phyloP scores from a whole-genome alignment of 2,329 filamentous ascomycete genomes.

The Trichophyton schoenleinii region DNA sequence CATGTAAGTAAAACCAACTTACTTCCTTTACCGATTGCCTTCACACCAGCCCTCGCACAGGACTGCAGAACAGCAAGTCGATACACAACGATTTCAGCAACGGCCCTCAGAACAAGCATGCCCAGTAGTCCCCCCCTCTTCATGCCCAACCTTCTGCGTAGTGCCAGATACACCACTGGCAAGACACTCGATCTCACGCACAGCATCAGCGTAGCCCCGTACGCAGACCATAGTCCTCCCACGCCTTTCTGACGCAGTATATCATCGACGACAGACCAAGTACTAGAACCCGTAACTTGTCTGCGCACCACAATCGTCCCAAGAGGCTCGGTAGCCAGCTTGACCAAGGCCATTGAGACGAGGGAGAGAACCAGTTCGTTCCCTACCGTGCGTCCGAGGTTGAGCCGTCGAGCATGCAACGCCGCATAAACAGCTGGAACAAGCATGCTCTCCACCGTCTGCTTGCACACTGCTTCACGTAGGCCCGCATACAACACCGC shows the following conservation, averaged over 20 bases:
- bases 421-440: neutral
- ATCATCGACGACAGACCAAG: neutral
- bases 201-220: slow-evolving; percentile 65
- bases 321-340: neutral
- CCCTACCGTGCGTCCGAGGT: too few relatives aligned
- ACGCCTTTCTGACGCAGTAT: slow-evolving; percentile 58
- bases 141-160: slow-evolving; percentile 29
- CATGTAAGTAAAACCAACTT: neutral
- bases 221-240: slow-evolving; percentile 73
- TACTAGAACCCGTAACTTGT: neutral
- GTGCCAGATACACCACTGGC: slow-evolving; percentile 64
- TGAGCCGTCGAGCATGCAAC: neutral
- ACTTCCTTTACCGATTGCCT: neutral
- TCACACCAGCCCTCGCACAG: neutral
- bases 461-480: slow-evolving; percentile 52
- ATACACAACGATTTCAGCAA: neutral
- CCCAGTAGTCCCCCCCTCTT: neutral
- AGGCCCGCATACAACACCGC: slow-evolving; percentile 58
- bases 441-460: slow-evolving; percentile 26
- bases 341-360: neutral
- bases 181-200: slow-evolving; percentile 80
- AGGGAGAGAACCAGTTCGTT: neutral
- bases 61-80: neutral
- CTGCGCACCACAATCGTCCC: neutral
- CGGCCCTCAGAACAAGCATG: neutral